phyloP scores from a whole-genome alignment of 352 stramenopile genomes.

The Phytophthora syringae region DNA sequence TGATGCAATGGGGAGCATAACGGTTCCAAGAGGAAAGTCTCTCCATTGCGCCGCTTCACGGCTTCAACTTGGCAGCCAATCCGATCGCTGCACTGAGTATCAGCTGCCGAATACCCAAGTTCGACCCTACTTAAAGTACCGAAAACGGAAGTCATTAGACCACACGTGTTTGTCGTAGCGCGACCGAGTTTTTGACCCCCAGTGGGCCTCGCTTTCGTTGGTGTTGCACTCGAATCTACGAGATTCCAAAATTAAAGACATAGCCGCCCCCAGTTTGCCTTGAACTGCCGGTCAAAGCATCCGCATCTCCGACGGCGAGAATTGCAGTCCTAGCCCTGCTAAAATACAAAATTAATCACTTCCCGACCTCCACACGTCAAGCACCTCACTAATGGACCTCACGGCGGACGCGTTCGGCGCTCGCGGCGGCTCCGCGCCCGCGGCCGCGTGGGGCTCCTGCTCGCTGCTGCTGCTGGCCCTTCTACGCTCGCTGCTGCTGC shows the following conservation, averaged over 20 bases:
- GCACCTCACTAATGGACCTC: constrained; percentile 29
- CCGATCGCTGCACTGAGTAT: not conserved
- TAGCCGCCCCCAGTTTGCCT: not conserved
- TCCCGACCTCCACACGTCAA: too few relatives aligned
- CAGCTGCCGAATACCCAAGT: too few relatives aligned
- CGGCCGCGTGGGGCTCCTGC: constrained; percentile 8
- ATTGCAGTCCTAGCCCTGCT: not conserved
- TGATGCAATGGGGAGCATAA: not conserved
- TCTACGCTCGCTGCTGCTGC: constrained; percentile 24
- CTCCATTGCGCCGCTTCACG: not conserved
- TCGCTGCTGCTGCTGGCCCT: constrained; percentile 26
- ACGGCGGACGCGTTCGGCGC: constrained; percentile 12
- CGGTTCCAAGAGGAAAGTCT: constrained; percentile 1
- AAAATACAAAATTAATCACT: not conserved
- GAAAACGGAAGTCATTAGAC: too few relatives aligned
- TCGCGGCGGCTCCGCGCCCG: too few relatives aligned
- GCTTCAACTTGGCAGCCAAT: not conserved
- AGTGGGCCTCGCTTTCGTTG: too few relatives aligned
- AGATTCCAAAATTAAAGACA: constrained; percentile 3
- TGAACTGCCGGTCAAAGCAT: too few relatives aligned
- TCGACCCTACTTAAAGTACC: too few relatives aligned
- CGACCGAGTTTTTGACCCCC: too few relatives aligned
- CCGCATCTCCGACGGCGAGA: not conserved
- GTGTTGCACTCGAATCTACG: not conserved
- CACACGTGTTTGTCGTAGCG: too few relatives aligned